Percentiles rank a stretch among this genome's conserved stretches.
phyloP scores from a whole-genome alignment of 257 asterid species.

The Ilex aquifolium region DNA sequence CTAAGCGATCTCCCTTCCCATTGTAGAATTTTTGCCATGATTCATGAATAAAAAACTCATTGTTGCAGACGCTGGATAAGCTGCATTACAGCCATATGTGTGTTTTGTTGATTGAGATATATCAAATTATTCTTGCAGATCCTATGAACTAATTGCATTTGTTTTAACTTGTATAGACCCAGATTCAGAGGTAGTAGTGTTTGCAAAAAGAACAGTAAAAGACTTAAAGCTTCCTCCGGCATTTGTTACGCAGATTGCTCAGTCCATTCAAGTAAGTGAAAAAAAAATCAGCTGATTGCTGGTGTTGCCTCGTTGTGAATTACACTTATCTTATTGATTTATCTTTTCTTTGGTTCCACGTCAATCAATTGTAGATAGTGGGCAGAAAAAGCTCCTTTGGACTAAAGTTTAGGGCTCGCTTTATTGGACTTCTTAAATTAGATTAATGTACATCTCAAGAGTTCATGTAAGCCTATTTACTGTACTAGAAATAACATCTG shows the following conservation, averaged over 20 bases:
- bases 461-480: too few relatives aligned
- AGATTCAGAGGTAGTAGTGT: slow-evolving; percentile 79
- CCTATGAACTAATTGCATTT: slow-evolving; percentile 6
- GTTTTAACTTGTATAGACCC: slow-evolving; percentile 49
- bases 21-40: too few relatives aligned
- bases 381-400: too few relatives aligned
- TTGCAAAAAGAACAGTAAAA: slow-evolving; percentile 87
- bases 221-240: slow-evolving; percentile 95
- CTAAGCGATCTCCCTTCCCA: too few relatives aligned
- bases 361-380: neutral
- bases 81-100: neutral
- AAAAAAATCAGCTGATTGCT: slow-evolving; percentile 1
- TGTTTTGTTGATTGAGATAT: neutral
- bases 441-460: too few relatives aligned
- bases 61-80: too few relatives aligned
- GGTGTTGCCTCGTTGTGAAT: too few relatives aligned
- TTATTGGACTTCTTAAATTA: too few relatives aligned
- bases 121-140: slow-evolving; percentile 8
- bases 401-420: too few relatives aligned
- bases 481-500: too few relatives aligned
- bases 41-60: too few relatives aligned
- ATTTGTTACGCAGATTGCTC: slow-evolving; percentile 87
- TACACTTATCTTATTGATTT: neutral
- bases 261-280: slow-evolving; percentile 71
- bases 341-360: neutral